A percentile compares a stretch with the other conserved stretches of the same genome.
These are phyloP conservation scores for Tetrapisispora iriomotensis DNA, from an alignment of 805 yeast genomes.

Conservation along the genomic window DNA sequence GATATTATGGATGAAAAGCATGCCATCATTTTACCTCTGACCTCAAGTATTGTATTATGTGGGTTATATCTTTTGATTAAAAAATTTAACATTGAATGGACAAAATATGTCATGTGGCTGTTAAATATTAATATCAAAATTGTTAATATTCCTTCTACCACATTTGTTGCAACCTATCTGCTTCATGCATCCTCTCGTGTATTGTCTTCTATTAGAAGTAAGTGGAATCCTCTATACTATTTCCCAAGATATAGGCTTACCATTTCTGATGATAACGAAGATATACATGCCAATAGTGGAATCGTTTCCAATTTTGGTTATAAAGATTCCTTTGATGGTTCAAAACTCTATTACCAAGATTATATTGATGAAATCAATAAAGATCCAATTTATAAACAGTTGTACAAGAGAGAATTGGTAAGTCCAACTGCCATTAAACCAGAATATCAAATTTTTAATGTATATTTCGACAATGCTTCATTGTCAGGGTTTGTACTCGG, in stretches of 20 bases:
- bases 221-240: slow-evolving; percentile 20
- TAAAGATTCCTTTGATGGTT: slow-evolving; percentile 10
- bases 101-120: slow-evolving; percentile 23
- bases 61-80: slow-evolving; percentile 32
- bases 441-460: slow-evolving; percentile 29
- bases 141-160: slow-evolving; percentile 29
- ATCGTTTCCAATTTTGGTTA: slow-evolving; percentile 26
- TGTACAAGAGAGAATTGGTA: slow-evolving; percentile 9
- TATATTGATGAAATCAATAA: slow-evolving; percentile 24
- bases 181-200: slow-evolving; percentile 24
- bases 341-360: slow-evolving; percentile 13
- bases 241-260: slow-evolving; percentile 34
- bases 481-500: slow-evolving; percentile 19
- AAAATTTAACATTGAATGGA: slow-evolving; percentile 20
- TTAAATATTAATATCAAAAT: slow-evolving; percentile 31
- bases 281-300: slow-evolving; percentile 32
- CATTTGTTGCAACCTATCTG: slow-evolving; percentile 23
- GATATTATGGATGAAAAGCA: slow-evolving; percentile 17
- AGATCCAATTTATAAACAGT: slow-evolving; percentile 4
- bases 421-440: slow-evolving; percentile 14
- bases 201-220: slow-evolving; percentile 18
- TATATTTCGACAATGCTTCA: slow-evolving; percentile 28
- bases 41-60: slow-evolving; percentile 31
- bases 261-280: slow-evolving; percentile 31
- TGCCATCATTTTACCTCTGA: slow-evolving; percentile 37